Percentiles rank a stretch among this genome's conserved stretches.
Conservation (phyloP, 2,329 filamentous ascomycete species). For the Penicillium freii region DNA sequence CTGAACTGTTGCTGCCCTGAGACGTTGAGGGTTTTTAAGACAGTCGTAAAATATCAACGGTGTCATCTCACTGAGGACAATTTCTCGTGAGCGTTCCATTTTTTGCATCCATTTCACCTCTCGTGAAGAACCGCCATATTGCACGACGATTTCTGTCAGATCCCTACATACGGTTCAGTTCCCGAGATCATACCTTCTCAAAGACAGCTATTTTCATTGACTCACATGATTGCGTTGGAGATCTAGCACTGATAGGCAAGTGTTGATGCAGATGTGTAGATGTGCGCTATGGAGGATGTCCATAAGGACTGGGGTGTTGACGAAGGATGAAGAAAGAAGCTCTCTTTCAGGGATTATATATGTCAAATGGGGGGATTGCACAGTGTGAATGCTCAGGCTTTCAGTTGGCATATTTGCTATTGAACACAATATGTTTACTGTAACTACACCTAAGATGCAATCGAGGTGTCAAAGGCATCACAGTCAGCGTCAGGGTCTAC, state of each 20-base stretch:
- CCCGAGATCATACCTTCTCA: background rate
- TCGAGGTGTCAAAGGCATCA: background rate
- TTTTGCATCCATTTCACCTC: background rate
- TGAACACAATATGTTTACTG: background rate
- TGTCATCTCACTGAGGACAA: background rate
- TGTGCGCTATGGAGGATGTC: background rate
- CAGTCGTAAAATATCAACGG: background rate
- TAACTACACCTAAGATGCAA: background rate
- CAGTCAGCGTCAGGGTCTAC: background rate
- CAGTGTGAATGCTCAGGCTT: background rate
- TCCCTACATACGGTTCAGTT: background rate
- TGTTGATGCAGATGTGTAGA: background rate
- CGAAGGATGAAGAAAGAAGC: background rate
- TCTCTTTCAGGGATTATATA: background rate
- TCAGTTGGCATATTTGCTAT: background rate
- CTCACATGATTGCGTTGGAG: background rate
- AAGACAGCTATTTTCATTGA: background rate
- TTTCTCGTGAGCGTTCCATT: background rate
- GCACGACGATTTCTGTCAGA: background rate
- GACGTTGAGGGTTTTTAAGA: rapidly evolving
- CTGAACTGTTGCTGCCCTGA: background rate
- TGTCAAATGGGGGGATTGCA: background rate
- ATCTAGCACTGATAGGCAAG: background rate
- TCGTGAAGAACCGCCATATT: background rate
- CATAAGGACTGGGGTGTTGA: background rate